These are phyloP conservation scores for Hanseniaspora mollemarum DNA, from an alignment of 805 yeast genomes.

Conservation along the genomic window DNA sequence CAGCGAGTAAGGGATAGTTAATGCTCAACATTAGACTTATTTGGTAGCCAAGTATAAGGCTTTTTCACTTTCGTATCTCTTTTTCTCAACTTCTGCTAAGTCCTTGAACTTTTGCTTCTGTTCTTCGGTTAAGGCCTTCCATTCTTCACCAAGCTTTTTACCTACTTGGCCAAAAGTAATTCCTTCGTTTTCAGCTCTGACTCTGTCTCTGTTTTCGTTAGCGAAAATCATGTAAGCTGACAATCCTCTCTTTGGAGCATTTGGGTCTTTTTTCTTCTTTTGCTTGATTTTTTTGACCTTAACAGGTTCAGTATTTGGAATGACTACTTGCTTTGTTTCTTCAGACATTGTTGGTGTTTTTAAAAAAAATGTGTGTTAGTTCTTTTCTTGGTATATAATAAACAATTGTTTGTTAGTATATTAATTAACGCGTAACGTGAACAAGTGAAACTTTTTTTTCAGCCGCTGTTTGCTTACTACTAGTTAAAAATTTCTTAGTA, in stretches of 20 bases:
- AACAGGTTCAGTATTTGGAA: constrained; percentile 10
- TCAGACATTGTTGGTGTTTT: constrained; percentile 26
- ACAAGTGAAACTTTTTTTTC: not conserved
- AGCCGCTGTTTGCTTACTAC: not conserved
- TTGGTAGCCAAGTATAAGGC: constrained; percentile 57
- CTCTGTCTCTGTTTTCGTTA: constrained; percentile 90
- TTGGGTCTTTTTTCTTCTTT: constrained; percentile 63
- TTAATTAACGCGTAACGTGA: not conserved
- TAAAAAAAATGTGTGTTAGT: not conserved
- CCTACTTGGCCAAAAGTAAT: constrained; percentile 93
- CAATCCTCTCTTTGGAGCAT: constrained; percentile 97
- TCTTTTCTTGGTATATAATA: no score
- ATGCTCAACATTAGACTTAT: constrained; percentile 25
- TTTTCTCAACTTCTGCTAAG: constrained; percentile 91
- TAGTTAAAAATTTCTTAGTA: not conserved
- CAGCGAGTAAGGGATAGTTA: no score
- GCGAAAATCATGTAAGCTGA: constrained; percentile 99
- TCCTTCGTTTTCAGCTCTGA: constrained; percentile 93
- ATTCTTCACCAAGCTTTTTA: constrained; percentile 84
- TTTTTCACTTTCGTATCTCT: constrained; percentile 94
- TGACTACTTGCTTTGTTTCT: constrained; percentile 18
- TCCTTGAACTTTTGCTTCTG: constrained; percentile 84
- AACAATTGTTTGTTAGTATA: constrained; percentile 1
- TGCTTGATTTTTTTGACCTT: constrained; percentile 26
- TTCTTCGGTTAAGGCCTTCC: constrained; percentile 80